Evolutionary conservation across 2,329 filamentous ascomycete genomes (phyloP), one percentile per base, ranked within the genome.

Genomic region (Raffaelea albimanens): DNA sequence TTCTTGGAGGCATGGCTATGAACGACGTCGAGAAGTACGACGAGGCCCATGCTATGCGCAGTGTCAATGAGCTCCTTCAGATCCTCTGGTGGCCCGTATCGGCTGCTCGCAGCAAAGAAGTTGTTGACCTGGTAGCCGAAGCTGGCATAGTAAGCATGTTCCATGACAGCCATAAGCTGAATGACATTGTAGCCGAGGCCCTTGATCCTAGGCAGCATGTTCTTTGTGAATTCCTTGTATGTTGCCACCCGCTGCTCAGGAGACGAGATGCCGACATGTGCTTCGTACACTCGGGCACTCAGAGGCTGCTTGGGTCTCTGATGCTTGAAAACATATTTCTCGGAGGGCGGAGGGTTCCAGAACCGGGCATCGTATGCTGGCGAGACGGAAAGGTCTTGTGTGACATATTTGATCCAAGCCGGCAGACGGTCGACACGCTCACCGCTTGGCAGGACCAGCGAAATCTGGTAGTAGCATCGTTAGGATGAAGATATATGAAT

Each of bases 1-100:
- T 98, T 98, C 75, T 97, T 98, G 38, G 89, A 96, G 16, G 93
- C 93, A 64, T 98, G 93, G 57, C 90, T 96, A 70, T 98, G 93
- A 4, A 98, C 93, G 9, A 98, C 87, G 61, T 98, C 93, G 19
- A 98, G 78, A 22, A 98, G 75, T 11, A 98, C 88, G 1, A 87
- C 85, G 54, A 98, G 80, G 1, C 93, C 93, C 73, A 98, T 69
- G 51, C 87, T 78, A 60, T 98, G 93, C 4, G 93, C 93, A 2
- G 87, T 95, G 61, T 98, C 93, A 54, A 98, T 87, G 43, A 98
- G 77, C 72, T 97, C 91, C 66, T 95, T 98, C 56, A 98, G 73
- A 34, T 97, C 93, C 60, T 98, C 93, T 0, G 93, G 93, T 1
- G 83, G 78, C 39, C 93, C 93, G 61, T 95, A 98, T 53, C 93